Conservation (phyloP, 345 rosid species). For the Eucalyptus tenuipes region DNA sequence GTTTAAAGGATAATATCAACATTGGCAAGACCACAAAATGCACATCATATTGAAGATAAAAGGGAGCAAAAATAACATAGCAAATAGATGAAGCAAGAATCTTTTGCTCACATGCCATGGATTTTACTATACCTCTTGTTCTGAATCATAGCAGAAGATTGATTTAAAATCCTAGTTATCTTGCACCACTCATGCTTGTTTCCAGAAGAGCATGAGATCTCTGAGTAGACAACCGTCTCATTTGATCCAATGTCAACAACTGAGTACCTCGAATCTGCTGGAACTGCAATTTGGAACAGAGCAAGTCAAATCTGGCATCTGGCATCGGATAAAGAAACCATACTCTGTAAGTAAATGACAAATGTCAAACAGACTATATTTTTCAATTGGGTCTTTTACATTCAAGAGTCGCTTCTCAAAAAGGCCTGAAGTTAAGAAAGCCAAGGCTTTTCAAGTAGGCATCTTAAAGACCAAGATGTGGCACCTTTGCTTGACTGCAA, state of each 20-base stretch:
- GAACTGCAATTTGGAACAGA: constrained; percentile 33
- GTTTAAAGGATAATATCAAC: neutral
- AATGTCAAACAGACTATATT: neutral
- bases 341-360: neutral
- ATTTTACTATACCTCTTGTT: constrained; percentile 42
- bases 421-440: neutral
- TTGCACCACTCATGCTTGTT: constrained; percentile 75
- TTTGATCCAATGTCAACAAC: constrained; percentile 51
- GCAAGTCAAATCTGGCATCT: neutral
- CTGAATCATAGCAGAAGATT: constrained; percentile 44
- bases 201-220: constrained; percentile 25
- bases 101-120: neutral
- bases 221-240: constrained; percentile 53
- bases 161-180: constrained; percentile 46
- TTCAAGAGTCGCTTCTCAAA: neutral
- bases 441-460: neutral
- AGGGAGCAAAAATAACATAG: neutral
- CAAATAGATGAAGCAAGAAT: neutral
- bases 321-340: neutral
- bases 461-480: neutral
- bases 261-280: constrained; percentile 41
- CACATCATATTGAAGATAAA: neutral
- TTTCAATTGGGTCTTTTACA: neutral
- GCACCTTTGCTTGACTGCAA: neutral
- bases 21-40: neutral